Percentiles rank a stretch among this genome's conserved stretches.
These are phyloP conservation scores for Rhazya stricta DNA, from an alignment of 257 asterid genomes.

Conservation along the genomic window DNA sequence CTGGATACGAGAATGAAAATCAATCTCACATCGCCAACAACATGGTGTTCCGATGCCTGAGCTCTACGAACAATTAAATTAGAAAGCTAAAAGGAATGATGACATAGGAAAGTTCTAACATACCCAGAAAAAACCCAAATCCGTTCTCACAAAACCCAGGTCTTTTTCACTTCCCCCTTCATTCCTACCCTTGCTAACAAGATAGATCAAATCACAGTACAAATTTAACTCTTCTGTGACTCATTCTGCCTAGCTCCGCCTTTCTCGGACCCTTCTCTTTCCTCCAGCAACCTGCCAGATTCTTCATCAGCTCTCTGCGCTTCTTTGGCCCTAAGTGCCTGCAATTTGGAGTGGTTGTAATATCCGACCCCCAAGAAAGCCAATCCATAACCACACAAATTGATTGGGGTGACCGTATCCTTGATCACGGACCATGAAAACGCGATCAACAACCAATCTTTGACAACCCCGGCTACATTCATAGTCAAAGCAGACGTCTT, in stretches of 20 bases:
- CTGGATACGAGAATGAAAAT: background rate
- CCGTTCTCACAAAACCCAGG: background rate
- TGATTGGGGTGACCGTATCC: conserved; percentile 28
- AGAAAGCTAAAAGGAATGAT: background rate
- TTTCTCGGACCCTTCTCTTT: background rate
- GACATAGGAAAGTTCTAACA: background rate
- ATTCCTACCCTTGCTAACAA: background rate
- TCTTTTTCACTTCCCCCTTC: background rate
- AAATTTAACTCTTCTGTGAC: background rate
- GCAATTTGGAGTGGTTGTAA: conserved; percentile 18
- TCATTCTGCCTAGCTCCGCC: background rate
- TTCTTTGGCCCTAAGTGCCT: conserved; percentile 18
- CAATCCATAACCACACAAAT: conserved; percentile 23
- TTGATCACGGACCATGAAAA: conserved; percentile 30
- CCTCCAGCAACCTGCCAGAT: conserved; percentile 13
- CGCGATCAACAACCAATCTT: conserved; percentile 28
- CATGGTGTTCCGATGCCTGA: background rate
- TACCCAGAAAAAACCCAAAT: background rate
- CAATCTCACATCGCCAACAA: background rate
- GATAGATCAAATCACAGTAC: background rate
- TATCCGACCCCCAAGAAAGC: conserved; percentile 23
- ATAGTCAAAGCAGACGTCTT: conserved; percentile 30
- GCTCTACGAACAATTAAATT: background rate
- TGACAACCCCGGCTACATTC: conserved; percentile 35
- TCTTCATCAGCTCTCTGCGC: conserved; percentile 13